phyloP scores from a whole-genome alignment of 1,284 basidiomycete genomes.

The Macrocystidia cucumis region DNA sequence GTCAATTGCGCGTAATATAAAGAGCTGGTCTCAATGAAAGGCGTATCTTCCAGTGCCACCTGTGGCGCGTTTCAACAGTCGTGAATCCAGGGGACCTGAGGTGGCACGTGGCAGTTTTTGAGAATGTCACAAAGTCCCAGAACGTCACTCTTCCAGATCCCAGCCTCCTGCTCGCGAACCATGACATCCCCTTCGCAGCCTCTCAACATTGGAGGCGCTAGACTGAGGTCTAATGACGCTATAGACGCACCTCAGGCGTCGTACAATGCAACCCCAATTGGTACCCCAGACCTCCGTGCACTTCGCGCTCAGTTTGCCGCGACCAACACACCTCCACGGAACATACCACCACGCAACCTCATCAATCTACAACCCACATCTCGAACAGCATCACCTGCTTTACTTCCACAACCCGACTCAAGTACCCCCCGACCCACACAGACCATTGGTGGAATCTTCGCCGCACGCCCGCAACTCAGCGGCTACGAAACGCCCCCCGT shows the following conservation, averaged over 20 bases:
- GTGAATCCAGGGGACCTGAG: too few species aligned
- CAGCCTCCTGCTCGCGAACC: too few species aligned
- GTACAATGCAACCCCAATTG: conserved; percentile 26
- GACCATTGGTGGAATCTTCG: conserved; percentile 20
- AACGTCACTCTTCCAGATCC: too few species aligned
- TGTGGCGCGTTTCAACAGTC: too few species aligned
- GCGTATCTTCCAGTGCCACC: too few species aligned
- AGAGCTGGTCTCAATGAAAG: too few species aligned
- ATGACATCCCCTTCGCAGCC: conserved; percentile 58
- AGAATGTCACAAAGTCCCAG: too few species aligned
- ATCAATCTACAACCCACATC: background rate
- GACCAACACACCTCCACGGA: conserved; percentile 35
- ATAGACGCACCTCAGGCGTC: conserved; percentile 22
- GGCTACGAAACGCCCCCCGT: conserved; percentile 22
- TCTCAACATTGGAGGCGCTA: conserved; percentile 43
- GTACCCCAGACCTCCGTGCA: conserved; percentile 46
- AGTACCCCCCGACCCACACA: conserved; percentile 12
- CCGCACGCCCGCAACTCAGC: conserved; percentile 14
- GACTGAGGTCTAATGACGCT: conserved; percentile 15
- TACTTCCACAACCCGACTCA: background rate
- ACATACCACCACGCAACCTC: background rate
- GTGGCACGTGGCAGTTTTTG: too few species aligned
- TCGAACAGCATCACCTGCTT: background rate
- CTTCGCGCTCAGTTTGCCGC: conserved; percentile 55
- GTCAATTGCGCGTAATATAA: too few species aligned